phyloP scores from a whole-genome alignment of 306 rosid species.

The Dalbergia oliveri region DNA sequence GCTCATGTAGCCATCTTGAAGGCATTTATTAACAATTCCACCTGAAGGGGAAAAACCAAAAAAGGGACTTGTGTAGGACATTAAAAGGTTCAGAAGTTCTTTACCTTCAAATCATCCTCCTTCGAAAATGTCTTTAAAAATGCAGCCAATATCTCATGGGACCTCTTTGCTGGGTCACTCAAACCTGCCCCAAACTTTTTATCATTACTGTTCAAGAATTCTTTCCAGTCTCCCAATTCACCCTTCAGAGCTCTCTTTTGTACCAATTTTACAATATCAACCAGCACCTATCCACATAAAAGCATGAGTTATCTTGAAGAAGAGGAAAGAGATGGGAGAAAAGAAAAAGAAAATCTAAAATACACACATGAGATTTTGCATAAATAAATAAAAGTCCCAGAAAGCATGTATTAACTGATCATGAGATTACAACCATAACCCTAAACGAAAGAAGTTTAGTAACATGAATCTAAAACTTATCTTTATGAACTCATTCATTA shows the following conservation, averaged over 20 bases:
- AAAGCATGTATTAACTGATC: not conserved
- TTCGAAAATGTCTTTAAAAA: slow-evolving; percentile 70
- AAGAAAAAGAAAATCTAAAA: not conserved
- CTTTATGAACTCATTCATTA: not conserved
- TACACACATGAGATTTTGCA: not conserved
- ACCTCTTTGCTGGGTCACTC: slow-evolving; percentile 82
- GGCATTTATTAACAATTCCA: slow-evolving; percentile 1
- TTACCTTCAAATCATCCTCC: slow-evolving; percentile 65
- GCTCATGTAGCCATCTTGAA: not conserved
- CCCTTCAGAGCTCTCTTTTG: slow-evolving; percentile 82
- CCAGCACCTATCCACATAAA: slow-evolving; percentile 63
- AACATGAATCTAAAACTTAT: slow-evolving; percentile 10
- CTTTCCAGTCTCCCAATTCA: slow-evolving; percentile 79
- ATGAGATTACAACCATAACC: not conserved
- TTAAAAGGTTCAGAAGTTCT: not conserved
- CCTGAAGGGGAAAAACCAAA: not conserved
- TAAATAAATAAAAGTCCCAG: slow-evolving; percentile 3
- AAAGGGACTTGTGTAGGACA: not conserved
- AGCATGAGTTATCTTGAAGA: slow-evolving; percentile 11
- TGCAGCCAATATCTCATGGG: slow-evolving; percentile 64
- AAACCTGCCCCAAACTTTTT: slow-evolving; percentile 65
- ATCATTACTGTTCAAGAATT: slow-evolving; percentile 66
- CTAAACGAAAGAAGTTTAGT: not conserved
- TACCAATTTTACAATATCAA: slow-evolving; percentile 72
- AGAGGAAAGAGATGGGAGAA: not conserved